Evolutionary conservation across 108 stramenopile species (phyloP), one percentile per base, ranked within the genome.

Genomic region (Tribonema minus): DNA sequence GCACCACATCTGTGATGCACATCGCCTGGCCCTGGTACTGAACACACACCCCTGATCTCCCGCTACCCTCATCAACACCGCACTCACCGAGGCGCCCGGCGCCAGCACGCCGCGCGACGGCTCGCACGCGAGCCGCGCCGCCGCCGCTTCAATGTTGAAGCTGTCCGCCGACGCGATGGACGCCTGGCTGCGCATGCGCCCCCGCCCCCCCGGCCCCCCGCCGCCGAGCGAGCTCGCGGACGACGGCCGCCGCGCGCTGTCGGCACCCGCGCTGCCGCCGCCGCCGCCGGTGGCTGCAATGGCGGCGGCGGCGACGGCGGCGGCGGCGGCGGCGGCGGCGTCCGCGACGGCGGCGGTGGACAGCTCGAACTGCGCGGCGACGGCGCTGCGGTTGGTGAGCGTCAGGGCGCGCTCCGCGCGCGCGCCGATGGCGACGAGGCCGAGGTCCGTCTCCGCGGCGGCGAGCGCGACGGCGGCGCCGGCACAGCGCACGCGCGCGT

Each of bases 341-440:
- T 9, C 9, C 15, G 9, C 46, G 15, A 15, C 46, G 46, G 9
- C 46, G 9, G 9, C 15, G 20, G 46, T 54, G 35, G 37, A 38
- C 33, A 67, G n/a, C 25, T 12, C 54, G 30, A 79, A 79, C 2
- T 37, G 58, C 12, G 58, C 37, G 0, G 77, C 64, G n/a, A 79
- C 68, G 5, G 37, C 30, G 25, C 68, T 61, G 35, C 37, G 26
- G 61, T 79, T 79, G 29, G 12, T 59, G 6, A 79, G 3, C 59
- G 27, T 54, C 23, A 79, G 23, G 1, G 1, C 38, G 6, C 61
- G 25, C 2, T 37, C 31, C 40, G 36, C 34, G 25, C 31, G 31
- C 0, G 68, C 54, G 37, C 77, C 77, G 32, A 79, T 64, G 27
- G 77, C 68, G 32, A 79, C 66, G 30, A 79, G 77, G 0, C 77